Evolutionary conservation across 176 grass and related monocot genomes (phyloP), one percentile per base, ranked within the genome.

Genomic region (Otatea glauca): DNA sequence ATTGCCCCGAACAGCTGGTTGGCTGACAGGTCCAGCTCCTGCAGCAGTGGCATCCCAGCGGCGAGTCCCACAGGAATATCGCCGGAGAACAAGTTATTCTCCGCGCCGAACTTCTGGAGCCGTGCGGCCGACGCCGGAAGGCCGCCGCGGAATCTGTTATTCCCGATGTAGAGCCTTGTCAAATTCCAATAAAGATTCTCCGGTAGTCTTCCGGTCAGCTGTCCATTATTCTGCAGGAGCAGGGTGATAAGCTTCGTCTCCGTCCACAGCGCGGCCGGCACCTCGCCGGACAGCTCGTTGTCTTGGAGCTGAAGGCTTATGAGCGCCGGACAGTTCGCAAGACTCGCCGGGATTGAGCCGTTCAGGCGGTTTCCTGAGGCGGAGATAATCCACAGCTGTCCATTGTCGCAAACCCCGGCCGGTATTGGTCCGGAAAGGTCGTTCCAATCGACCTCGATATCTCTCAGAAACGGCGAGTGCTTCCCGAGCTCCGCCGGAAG

Each of bases 401-500:
- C 15, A 42, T 74, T 50, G 9, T 81, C 11, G 78, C 96, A 98
- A 43, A 98, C 72, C 0, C 88, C 86, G 17, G 13, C 77, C 11
- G 96, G 96, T 64, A 98, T 72, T 20, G 86, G 85, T 6, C 96
- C 96, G 2, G 89, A 83, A 1, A 98, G 67, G 44, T 71, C 21
- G 89, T 98, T 98, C 50, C 24, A 4, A 34, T 76, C 65, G 41
- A 93, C 85, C 88, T 98, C 50, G 21, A 98, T 23, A 9, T 94
- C 91, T 65, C 85, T 78, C 5, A 98, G 75, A 23, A 24, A 3
- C 7, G 83, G 88, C 43, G 86, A 94, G 54, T 89, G 2, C 79
- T 88, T 87, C 0, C 96, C 96, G 56, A 98, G 73, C 81, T 91
- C 83, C 56, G 89, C 77, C 27, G 96, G 96, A 1, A 98, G 55